Evolutionary conservation across 176 grass and related monocot genomes (phyloP).

Genomic region (Cenchrus fungigraminus): DNA sequence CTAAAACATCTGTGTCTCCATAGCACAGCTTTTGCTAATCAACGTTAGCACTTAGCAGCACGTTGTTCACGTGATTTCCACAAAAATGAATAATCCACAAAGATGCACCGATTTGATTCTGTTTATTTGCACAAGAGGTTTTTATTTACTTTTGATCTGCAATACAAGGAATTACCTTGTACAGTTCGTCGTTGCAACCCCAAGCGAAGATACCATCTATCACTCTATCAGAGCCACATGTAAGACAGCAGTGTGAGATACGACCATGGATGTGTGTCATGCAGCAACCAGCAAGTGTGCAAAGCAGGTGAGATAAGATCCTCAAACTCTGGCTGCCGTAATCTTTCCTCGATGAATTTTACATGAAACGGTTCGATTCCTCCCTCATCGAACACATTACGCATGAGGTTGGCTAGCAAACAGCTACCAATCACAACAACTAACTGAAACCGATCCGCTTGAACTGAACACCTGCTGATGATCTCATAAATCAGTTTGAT

Average conservation of each 20-base stretch:
- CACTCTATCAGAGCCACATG: not conserved
- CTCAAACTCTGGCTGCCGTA: not conserved
- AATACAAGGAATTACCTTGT: not conserved
- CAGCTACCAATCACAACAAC: not conserved
- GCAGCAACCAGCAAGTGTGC: not conserved
- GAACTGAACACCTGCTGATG: not conserved
- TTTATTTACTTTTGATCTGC: not conserved
- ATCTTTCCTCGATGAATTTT: not conserved
- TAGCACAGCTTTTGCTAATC: not conserved
- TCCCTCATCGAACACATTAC: not conserved
- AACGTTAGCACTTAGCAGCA: not conserved
- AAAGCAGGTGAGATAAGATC: not conserved
- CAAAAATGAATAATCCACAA: not conserved
- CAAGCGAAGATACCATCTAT: not conserved
- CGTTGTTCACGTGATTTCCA: not conserved
- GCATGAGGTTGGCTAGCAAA: not conserved
- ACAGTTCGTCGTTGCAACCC: not conserved
- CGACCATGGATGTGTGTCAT: not conserved
- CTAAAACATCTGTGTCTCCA: not conserved
- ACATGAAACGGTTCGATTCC: not conserved
- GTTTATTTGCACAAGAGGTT: not conserved
- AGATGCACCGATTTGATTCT: not conserved
- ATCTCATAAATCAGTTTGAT: not conserved
- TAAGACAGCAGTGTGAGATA: not conserved
- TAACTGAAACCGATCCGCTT: not conserved